A percentile compares a stretch with the other conserved stretches of the same genome.
phyloP scores from a whole-genome alignment of 2,329 filamentous ascomycete genomes.

The Claviceps monticola region DNA sequence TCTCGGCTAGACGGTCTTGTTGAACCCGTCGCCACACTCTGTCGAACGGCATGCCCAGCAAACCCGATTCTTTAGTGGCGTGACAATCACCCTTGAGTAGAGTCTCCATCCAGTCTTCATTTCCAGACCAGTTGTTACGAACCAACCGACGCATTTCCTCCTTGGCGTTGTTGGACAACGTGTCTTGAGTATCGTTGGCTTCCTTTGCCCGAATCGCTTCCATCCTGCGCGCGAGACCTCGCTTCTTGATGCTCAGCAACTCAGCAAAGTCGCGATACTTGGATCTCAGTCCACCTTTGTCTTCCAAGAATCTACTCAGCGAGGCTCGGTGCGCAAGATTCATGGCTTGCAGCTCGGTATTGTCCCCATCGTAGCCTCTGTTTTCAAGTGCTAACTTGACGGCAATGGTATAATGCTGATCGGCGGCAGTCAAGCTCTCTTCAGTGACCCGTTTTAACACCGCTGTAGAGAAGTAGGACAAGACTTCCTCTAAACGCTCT shows the following conservation, averaged over 20 bases:
- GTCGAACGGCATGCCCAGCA: constrained; percentile 56
- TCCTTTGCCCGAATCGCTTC: constrained; percentile 28
- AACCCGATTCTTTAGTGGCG: constrained; percentile 39
- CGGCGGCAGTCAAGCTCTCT: constrained; percentile 23
- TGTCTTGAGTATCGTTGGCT: constrained; percentile 12
- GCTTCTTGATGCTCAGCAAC: constrained; percentile 49
- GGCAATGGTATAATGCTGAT: constrained; percentile 32
- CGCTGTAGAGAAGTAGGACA: constrained; percentile 70
- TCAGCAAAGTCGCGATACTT: constrained; percentile 51
- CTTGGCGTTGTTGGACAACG: constrained; percentile 28
- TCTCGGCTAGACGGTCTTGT: constrained; percentile 39
- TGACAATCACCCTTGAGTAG: constrained; percentile 53
- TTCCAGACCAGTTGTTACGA: constrained; percentile 65
- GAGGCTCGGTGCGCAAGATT: constrained; percentile 60
- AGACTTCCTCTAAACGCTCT: constrained; percentile 74
- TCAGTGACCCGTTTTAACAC: constrained; percentile 60
- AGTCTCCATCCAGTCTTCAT: constrained; percentile 57
- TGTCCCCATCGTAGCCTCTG: constrained; percentile 41
- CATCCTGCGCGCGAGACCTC: constrained; percentile 38
- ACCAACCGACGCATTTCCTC: constrained; percentile 44
- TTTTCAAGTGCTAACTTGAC: constrained; percentile 44
- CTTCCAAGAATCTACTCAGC: constrained; percentile 42
- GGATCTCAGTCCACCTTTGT: constrained; percentile 44
- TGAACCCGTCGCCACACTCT: constrained; percentile 57
- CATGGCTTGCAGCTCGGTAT: constrained; percentile 46